Conservation (phyloP, 176 grass and related monocot species). For the Saccharum officinarum region DNA sequence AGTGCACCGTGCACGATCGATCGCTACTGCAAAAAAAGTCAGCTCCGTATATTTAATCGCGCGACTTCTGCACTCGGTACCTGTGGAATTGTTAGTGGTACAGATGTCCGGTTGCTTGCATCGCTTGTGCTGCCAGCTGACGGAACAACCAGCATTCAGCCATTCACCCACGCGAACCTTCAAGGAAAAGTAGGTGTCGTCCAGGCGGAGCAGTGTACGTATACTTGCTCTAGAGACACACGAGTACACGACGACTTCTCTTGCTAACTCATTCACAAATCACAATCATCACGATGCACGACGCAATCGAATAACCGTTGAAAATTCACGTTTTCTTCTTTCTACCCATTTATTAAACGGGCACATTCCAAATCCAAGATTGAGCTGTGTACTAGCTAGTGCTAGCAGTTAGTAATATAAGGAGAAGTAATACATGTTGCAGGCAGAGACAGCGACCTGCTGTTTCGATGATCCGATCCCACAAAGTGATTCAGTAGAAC, state of each 20-base stretch:
- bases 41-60: slow-evolving; percentile 13
- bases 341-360: neutral
- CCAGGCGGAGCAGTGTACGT: neutral
- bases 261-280: neutral
- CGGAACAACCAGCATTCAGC: neutral
- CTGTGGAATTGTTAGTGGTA: slow-evolving; percentile 9
- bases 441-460: neutral
- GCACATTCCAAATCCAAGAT: neutral
- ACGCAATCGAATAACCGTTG: neutral
- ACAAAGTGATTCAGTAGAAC: neutral
- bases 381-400: neutral
- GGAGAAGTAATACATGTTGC: neutral
- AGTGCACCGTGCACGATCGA: neutral
- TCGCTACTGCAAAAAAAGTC: neutral
- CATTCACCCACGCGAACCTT: neutral
- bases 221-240: slow-evolving; percentile 16
- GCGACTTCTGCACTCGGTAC: slow-evolving; percentile 26
- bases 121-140: neutral
- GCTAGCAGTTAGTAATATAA: neutral
- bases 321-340: neutral
- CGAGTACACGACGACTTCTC: neutral
- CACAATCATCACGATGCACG: neutral
- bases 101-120: slow-evolving; percentile 18
- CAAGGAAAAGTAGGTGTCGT: neutral
- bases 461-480: neutral